These are phyloP conservation scores for Gomphus sp. DNA, from an alignment of 1,284 basidiomycete genomes.

Conservation along the genomic window DNA sequence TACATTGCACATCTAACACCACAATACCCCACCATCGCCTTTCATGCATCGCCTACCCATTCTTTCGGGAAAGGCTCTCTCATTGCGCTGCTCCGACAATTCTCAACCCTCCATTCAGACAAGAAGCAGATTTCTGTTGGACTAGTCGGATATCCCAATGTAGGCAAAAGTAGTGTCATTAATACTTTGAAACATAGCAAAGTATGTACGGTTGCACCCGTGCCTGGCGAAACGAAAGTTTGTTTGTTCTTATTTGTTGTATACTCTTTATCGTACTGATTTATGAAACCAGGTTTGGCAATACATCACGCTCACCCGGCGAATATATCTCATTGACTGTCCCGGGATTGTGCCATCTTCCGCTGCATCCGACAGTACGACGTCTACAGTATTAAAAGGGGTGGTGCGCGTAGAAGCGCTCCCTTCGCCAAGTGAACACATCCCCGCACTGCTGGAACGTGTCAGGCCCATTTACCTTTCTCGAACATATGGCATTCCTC, in stretches of 20 bases:
- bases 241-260: slow-evolving; percentile 11
- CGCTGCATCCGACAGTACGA: slow-evolving; percentile 79
- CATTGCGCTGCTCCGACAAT: slow-evolving; percentile 95
- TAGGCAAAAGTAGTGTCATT: slow-evolving; percentile 96
- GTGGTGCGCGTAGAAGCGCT: slow-evolving; percentile 96
- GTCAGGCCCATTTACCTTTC: slow-evolving; percentile 91
- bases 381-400: slow-evolving; percentile 92
- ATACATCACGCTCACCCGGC: slow-evolving; percentile 93
- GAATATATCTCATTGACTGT: slow-evolving; percentile 99
- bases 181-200: slow-evolving; percentile 99
- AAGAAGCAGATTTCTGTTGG: slow-evolving; percentile 99
- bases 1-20: slow-evolving; percentile 96
- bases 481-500: slow-evolving; percentile 78
- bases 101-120: slow-evolving; percentile 94
- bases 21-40: slow-evolving; percentile 92
- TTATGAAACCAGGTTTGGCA: slow-evolving; percentile 76
- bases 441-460: slow-evolving; percentile 79
- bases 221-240: slow-evolving; percentile 97
- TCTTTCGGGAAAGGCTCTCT: slow-evolving; percentile 98
- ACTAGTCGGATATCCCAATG: slow-evolving; percentile 97
- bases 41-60: slow-evolving; percentile 98
- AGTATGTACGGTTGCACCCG: slow-evolving; percentile 94
- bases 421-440: slow-evolving; percentile 89
- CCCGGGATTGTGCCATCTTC: slow-evolving; percentile 97
- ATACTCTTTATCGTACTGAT: background rate